Evolutionary conservation across 2,329 filamentous ascomycete species (phyloP).

Genomic region (Aureobasidium uvarum): DNA sequence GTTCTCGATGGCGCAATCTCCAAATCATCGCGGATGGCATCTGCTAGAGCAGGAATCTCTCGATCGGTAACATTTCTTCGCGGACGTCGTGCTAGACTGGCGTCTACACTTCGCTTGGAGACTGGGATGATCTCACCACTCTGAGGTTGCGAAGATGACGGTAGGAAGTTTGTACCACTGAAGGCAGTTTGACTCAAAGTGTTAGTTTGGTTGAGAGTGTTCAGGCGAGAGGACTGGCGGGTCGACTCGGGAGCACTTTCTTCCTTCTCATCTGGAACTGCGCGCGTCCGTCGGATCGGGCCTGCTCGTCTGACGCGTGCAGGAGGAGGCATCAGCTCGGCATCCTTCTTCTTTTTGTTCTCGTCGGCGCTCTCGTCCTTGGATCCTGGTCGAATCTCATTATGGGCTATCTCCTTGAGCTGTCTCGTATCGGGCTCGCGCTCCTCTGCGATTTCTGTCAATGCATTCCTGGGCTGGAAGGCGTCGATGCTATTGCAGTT

Average conservation of each 20-base stretch:
- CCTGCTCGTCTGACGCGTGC: constrained; percentile 28
- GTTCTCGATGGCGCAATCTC: constrained; percentile 18
- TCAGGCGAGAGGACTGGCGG: constrained; percentile 15
- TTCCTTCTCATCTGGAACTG: constrained; percentile 10
- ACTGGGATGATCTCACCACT: constrained; percentile 27
- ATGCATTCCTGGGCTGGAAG: constrained; percentile 36
- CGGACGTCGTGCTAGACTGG: constrained; percentile 39
- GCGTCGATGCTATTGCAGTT: constrained; percentile 43
- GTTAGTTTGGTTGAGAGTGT: constrained; percentile 21
- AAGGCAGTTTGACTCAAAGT: constrained; percentile 20
- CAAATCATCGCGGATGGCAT: constrained; percentile 20
- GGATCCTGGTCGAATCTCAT: constrained; percentile 37
- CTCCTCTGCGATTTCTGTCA: constrained; percentile 44
- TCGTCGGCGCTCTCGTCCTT: constrained; percentile 14
- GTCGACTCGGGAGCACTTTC: constrained; percentile 12
- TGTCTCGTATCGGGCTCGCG: constrained; percentile 43
- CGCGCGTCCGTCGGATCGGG: constrained; percentile 19
- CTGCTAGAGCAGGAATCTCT: constrained; percentile 15
- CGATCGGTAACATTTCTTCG: constrained; percentile 23
- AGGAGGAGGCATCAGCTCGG: constrained; percentile 38
- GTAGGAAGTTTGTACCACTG: constrained; percentile 4
- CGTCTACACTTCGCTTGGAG: constrained; percentile 38
- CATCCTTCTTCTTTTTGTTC: constrained; percentile 33
- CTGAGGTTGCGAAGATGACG: constrained; percentile 19
- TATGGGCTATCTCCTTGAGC: constrained; percentile 49